Conservation (phyloP, 306 rosid genomes). For the Delonix regia region DNA sequence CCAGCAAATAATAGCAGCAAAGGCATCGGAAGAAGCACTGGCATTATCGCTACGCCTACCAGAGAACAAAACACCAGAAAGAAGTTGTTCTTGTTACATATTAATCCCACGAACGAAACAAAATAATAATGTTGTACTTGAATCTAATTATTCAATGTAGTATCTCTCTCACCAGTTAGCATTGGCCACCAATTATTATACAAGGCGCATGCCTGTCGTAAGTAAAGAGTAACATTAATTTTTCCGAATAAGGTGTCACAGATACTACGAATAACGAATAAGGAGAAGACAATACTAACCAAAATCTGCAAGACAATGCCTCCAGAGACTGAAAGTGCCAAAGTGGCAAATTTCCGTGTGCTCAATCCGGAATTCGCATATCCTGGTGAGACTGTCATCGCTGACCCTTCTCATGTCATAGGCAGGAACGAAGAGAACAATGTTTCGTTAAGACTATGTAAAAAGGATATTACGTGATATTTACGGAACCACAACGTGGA, state of each 20-base stretch:
- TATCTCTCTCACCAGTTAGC: slow-evolving; percentile 67
- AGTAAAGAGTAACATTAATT: slow-evolving; percentile 20
- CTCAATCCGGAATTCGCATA: slow-evolving; percentile 67
- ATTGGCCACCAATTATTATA: slow-evolving; percentile 96
- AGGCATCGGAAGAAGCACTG: slow-evolving; percentile 93
- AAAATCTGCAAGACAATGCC: slow-evolving; percentile 84
- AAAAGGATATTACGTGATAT: background rate
- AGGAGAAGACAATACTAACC: slow-evolving; percentile 52
- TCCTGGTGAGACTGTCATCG: slow-evolving; percentile 79
- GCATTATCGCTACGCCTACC: slow-evolving; percentile 75
- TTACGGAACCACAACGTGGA: too few species aligned
- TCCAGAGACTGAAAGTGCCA: slow-evolving; percentile 83
- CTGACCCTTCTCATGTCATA: slow-evolving; percentile 53
- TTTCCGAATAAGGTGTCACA: slow-evolving; percentile 20
- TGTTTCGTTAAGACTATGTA: background rate
- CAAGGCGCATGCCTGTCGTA: slow-evolving; percentile 85
- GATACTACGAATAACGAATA: slow-evolving; percentile 16
- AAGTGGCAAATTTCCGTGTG: slow-evolving; percentile 65
- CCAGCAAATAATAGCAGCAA: slow-evolving; percentile 74
- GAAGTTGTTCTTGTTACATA: background rate
- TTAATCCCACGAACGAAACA: background rate
- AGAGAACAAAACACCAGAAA: slow-evolving; percentile 37
- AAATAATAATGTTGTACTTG: background rate
- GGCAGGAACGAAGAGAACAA: slow-evolving; percentile 47
- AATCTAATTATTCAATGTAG: slow-evolving; percentile 15